Evolutionary conservation across 371 early-diverging fungal species (phyloP).

Genomic region (Rhizoclosmatium hyalinum): DNA sequence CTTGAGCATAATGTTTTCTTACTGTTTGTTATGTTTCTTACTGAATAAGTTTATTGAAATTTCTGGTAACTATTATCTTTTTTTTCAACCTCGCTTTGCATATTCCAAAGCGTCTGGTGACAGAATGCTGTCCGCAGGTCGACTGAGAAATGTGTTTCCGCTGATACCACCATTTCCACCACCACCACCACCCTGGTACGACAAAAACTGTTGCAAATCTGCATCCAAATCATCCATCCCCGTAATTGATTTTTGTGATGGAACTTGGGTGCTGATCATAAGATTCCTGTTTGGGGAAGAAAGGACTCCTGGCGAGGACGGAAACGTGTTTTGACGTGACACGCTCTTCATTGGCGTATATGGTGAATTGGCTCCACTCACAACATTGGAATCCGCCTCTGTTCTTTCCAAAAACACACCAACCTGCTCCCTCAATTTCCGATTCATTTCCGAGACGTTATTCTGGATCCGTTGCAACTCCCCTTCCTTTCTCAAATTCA

Average conservation of each 20-base stretch:
- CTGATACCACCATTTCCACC: background rate
- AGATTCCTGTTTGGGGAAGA: background rate
- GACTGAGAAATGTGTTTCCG: background rate
- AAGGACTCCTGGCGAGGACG: background rate
- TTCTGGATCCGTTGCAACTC: constrained; percentile 44
- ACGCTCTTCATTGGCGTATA: background rate
- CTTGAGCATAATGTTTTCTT: background rate
- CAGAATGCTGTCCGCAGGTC: constrained; percentile 24
- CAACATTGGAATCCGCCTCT: background rate
- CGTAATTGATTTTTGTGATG: constrained; percentile 18
- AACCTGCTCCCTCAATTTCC: constrained; percentile 44
- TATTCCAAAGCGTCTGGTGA: constrained; percentile 4
- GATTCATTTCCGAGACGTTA: constrained; percentile 42
- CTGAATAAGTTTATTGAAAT: background rate
- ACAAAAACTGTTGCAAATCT: constrained; percentile 20
- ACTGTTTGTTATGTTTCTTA: background rate
- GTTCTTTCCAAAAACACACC: constrained; percentile 38
- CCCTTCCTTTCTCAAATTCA: constrained; percentile 33
- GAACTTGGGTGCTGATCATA: background rate
- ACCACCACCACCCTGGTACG: background rate
- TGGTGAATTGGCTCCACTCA: constrained; percentile 6
- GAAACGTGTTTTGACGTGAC: constrained; percentile 1
- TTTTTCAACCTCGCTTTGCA: background rate
- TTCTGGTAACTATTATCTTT: background rate
- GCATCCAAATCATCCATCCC: constrained; percentile 29